Evolutionary conservation across 2,329 filamentous ascomycete species (phyloP), one percentile per base, ranked within the genome.

Genomic region (Ceratocystis alfenasii): DNA sequence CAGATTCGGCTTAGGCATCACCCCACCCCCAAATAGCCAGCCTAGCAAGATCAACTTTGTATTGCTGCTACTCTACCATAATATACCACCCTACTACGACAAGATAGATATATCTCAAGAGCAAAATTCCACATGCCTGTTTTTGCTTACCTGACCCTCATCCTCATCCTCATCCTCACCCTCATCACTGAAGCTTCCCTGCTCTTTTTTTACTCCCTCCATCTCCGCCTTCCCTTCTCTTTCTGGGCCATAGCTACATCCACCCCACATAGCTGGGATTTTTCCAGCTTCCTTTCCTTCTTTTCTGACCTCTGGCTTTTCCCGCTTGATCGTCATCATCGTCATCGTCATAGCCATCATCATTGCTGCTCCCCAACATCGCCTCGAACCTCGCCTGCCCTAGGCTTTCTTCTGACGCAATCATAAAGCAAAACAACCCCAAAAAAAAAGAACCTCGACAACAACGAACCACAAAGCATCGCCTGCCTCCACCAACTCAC

Each of bases 1-100:
- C 48, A 20, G 48, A 25, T n/a, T 53, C n/a, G 22, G 48, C 48
- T 61, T 61, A 65, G 64, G 64, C 64, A 65, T 45, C 64, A 53
- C 36, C 44, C 64, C 64, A 30, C 44, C 63, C 20, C 46, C 46
- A 41, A 41, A 41, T 5, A 41, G 36, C 36, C 36, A 41, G 36
- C 36, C 36, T 41, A 41, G 36, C 36, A 41, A 41, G 36, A 41
- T 41, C 12, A 41, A 41, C 36, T 41, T 12, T 15, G 36, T 41
- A 41, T 10, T 22, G 17, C 46, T 22, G 17, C 46, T 22, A 48
- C 22, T 53, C 22, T 15, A 28, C 22, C 22, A 25, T 8, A 25
- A 5, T 8, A 28, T n/a, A 20, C n/a, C 48, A 25, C 22, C 28
- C 22, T 20, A 50, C 10, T 15, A 25, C 48, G 2, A 53, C 48